These are phyloP conservation scores for Corylus heterophylla DNA, from an alignment of 306 rosid genomes.

Conservation along the genomic window DNA sequence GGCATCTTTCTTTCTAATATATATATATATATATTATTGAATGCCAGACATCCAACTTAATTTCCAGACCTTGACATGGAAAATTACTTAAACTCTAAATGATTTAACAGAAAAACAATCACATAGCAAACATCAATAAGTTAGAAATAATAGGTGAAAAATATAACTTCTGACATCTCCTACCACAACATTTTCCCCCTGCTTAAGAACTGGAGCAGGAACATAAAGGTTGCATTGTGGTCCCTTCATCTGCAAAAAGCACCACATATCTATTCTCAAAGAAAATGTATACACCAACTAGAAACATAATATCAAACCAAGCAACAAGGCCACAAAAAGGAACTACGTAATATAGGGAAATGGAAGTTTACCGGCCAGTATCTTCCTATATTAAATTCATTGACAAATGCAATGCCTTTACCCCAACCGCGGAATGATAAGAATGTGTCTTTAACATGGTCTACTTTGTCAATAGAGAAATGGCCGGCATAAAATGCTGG, in stretches of 20 bases:
- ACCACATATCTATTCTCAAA: conserved; percentile 23
- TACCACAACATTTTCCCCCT: conserved; percentile 76
- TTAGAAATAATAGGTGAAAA: background rate
- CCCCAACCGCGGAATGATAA: conserved; percentile 77
- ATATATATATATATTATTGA: background rate
- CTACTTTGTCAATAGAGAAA: conserved; percentile 56
- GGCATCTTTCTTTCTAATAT: background rate
- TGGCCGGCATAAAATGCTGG: conserved; percentile 76
- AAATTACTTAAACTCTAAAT: background rate
- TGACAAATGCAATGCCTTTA: conserved; percentile 78
- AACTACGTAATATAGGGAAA: conserved; percentile 16
- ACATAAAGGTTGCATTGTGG: conserved; percentile 92
- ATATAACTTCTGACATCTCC: conserved; percentile 21
- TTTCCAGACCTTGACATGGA: background rate
- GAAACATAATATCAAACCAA: conserved; percentile 4
- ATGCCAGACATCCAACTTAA: too few species aligned
- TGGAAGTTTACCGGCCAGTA: conserved; percentile 81
- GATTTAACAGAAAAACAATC: background rate
- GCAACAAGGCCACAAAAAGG: conserved; percentile 11
- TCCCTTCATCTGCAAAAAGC: conserved; percentile 59
- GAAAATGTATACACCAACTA: conserved; percentile 3
- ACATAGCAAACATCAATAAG: background rate
- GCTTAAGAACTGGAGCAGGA: conserved; percentile 82
- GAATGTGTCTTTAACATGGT: conserved; percentile 66
- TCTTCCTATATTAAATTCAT: conserved; percentile 84